A percentile compares a stretch with the other conserved stretches of the same genome.
Conservation (phyloP, 208 protist species). For the Crithidia fasciculata region DNA sequence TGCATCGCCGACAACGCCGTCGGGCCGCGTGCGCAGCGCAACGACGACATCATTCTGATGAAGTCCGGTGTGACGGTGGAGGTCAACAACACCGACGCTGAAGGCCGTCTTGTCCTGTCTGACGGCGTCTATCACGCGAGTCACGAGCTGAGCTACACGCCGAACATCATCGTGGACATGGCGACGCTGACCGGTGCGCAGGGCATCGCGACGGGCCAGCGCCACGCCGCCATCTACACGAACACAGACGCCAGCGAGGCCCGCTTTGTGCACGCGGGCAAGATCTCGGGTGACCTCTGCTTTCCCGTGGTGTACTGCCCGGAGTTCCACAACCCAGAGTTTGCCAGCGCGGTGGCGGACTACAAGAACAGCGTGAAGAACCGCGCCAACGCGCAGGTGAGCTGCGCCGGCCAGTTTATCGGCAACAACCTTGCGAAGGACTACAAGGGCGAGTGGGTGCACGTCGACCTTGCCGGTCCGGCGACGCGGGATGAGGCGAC, state of each 20-base stretch:
- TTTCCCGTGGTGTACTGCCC: slow-evolving; percentile 91
- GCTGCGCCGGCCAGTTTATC: slow-evolving; percentile 87
- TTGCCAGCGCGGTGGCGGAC: slow-evolving; percentile 73
- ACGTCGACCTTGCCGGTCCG: slow-evolving; percentile 86
- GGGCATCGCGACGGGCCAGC: slow-evolving; percentile 76
- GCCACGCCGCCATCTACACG: slow-evolving; percentile 83
- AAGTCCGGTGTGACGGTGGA: slow-evolving; percentile 91
- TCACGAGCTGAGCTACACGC: slow-evolving; percentile 76
- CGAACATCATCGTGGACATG: slow-evolving; percentile 88
- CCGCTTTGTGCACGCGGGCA: slow-evolving; percentile 55
- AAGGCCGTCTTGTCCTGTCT: slow-evolving; percentile 91
- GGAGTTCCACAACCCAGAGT: slow-evolving; percentile 84
- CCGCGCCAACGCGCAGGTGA: slow-evolving; percentile 76
- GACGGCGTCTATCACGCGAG: slow-evolving; percentile 92
- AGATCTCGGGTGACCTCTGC: slow-evolving; percentile 76
- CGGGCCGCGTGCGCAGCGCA: slow-evolving; percentile 70
- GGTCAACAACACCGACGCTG: slow-evolving; percentile 94
- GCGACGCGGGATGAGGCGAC: slow-evolving; percentile 70
- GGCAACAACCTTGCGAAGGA: slow-evolving; percentile 57
- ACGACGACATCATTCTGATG: slow-evolving; percentile 90
- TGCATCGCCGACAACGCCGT: slow-evolving; percentile 93
- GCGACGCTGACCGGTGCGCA: slow-evolving; percentile 92
- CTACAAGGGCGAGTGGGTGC: slow-evolving; percentile 82
- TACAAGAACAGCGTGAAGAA: slow-evolving; percentile 73
- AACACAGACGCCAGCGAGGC: slow-evolving; percentile 75